Evolutionary conservation across 2,329 filamentous ascomycete genomes (phyloP).

Genomic region (Beauveria sp.): DNA sequence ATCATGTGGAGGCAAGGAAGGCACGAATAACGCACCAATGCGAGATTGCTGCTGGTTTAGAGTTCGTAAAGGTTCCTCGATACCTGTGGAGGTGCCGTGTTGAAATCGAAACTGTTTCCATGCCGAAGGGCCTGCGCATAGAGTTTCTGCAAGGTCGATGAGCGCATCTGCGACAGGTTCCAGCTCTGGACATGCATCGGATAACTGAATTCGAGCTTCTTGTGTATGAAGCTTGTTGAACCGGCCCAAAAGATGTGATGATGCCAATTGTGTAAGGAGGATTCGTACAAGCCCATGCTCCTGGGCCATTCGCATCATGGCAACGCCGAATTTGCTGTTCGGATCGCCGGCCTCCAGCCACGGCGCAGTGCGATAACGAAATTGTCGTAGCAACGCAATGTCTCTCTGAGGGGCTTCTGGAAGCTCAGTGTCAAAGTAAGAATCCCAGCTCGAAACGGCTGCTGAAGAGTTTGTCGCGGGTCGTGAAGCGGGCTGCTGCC

Average conservation of each 20-base stretch:
- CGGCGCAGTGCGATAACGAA: conserved; percentile 16
- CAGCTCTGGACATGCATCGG: not conserved
- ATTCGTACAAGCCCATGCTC: conserved; percentile 1
- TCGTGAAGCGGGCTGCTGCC: not conserved
- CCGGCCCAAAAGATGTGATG: conserved; percentile 2
- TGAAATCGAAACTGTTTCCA: conserved; percentile 8
- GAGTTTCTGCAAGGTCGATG: not conserved
- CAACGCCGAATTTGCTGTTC: conserved; percentile 11
- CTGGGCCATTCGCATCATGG: conserved; percentile 15
- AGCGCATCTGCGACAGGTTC: not conserved
- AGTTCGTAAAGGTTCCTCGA: conserved; percentile 14
- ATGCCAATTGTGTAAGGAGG: conserved; percentile 11
- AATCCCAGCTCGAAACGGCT: conserved; percentile 13
- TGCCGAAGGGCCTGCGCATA: conserved; percentile 1
- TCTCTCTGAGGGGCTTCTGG: conserved; percentile 7
- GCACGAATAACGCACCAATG: conserved; percentile 8
- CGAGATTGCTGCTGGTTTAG: conserved; percentile 13
- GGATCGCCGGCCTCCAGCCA: conserved; percentile 17
- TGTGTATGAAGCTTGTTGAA: not conserved
- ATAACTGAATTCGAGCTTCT: not conserved
- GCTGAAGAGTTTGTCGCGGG: not conserved
- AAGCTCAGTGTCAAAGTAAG: conserved; percentile 14
- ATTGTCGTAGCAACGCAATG: conserved; percentile 14
- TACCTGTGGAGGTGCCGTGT: not conserved
- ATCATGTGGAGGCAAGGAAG: not conserved